A percentile compares a stretch with the other conserved stretches of the same genome.
Evolutionary conservation across 2,329 filamentous ascomycete genomes (phyloP).

Genomic region (Furcasterigmium furcatum): DNA sequence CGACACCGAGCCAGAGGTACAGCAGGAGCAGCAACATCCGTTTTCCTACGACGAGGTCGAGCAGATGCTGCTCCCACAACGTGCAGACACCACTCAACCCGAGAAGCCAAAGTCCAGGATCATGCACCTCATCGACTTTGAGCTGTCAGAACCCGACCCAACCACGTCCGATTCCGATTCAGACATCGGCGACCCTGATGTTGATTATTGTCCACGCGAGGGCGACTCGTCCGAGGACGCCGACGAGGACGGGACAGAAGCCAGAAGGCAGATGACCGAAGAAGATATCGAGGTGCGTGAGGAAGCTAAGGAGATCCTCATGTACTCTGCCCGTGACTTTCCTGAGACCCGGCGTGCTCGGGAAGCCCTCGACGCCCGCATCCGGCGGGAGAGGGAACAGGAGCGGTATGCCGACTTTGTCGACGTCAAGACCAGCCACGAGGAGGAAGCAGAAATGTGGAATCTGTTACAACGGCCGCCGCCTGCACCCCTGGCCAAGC

Average conservation of each 20-base stretch:
- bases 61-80: slow-evolving; percentile 21
- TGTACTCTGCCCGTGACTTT: slow-evolving; percentile 35
- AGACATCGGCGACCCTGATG: not conserved
- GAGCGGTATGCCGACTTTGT: slow-evolving; percentile 39
- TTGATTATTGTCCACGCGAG: not conserved
- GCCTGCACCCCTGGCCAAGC: slow-evolving; percentile 26
- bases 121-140: slow-evolving; percentile 1
- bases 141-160: not conserved
- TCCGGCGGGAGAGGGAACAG: slow-evolving; percentile 36
- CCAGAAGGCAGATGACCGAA: slow-evolving; percentile 5
- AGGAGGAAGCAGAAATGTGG: slow-evolving; percentile 45
- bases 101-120: not conserved
- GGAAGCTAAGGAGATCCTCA: slow-evolving; percentile 40
- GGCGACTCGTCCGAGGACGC: slow-evolving; percentile 1
- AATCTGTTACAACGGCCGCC: slow-evolving; percentile 34
- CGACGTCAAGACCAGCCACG: slow-evolving; percentile 34
- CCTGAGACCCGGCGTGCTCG: slow-evolving; percentile 31
- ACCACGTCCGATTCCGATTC: not conserved
- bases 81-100: not conserved
- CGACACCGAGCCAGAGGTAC: too few relatives aligned
- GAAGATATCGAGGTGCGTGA: slow-evolving; percentile 23
- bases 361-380: slow-evolving; percentile 30
- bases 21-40: slow-evolving; percentile 5
- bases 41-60: slow-evolving; percentile 45
- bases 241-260: slow-evolving; percentile 10